A percentile compares a stretch with the other conserved stretches of the same genome.
Evolutionary conservation across 768 basidiomycete genomes (phyloP).

Genomic region (Hydnomerulius pinastri): DNA sequence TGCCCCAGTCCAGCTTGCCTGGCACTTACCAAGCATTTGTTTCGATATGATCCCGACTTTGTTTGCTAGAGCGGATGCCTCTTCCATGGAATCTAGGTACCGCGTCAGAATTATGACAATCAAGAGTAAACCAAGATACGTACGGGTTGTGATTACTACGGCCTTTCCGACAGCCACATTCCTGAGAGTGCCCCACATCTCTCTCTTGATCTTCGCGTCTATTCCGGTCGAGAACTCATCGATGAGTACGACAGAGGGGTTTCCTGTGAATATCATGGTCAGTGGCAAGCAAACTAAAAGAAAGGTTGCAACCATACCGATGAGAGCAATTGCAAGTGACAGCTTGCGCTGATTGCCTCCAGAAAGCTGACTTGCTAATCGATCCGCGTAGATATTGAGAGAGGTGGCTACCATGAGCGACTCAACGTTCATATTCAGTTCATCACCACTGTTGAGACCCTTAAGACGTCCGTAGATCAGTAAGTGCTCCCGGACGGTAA

Average conservation of each 20-base stretch:
- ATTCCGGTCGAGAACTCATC: conserved; percentile 86
- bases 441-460: conserved; percentile 53
- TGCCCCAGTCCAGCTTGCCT: not conserved
- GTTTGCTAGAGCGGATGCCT: conserved; percentile 74
- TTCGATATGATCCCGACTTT: conserved; percentile 78
- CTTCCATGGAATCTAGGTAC: conserved; percentile 75
- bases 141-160: conserved; percentile 72
- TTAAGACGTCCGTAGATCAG: conserved; percentile 73
- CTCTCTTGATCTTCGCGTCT: conserved; percentile 80
- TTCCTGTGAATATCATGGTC: conserved; percentile 43
- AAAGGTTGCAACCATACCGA: conserved; percentile 41
- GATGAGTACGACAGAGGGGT: conserved; percentile 75
- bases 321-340: conserved; percentile 73
- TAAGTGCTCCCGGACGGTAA: conserved; percentile 79
- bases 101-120: conserved; percentile 5
- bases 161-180: conserved; percentile 68
- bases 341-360: conserved; percentile 82
- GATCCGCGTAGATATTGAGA: conserved; percentile 60
- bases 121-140: conserved; percentile 18
- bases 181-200: conserved; percentile 78
- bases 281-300: not conserved
- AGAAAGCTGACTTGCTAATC: conserved; percentile 72
- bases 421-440: conserved; percentile 55
- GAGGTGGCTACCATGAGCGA: conserved; percentile 60
- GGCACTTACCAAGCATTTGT: conserved; percentile 58